Evolutionary conservation across 2,329 filamentous ascomycete species (phyloP).

Genomic region (Penicillium decumbens): DNA sequence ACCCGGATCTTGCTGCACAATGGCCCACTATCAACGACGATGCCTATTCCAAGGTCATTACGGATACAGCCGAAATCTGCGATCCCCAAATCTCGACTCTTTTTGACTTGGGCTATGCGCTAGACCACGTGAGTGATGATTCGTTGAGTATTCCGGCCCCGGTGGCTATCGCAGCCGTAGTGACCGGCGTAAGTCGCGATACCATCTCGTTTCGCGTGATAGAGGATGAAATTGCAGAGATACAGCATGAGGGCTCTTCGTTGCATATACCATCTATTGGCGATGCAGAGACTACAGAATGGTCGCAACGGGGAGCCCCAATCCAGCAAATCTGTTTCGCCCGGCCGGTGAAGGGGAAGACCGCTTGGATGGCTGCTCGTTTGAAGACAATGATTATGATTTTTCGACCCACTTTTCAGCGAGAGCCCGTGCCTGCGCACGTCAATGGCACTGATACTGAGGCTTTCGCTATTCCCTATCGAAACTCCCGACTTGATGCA

Average conservation of each 20-base stretch:
- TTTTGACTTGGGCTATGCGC: slow-evolving; percentile 49
- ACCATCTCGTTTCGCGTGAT: slow-evolving; percentile 44
- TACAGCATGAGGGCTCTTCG: slow-evolving; percentile 13
- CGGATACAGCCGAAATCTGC: slow-evolving; percentile 26
- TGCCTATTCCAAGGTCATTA: slow-evolving; percentile 31
- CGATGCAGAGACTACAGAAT: slow-evolving; percentile 44
- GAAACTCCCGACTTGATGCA: slow-evolving; percentile 44
- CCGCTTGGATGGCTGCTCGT: slow-evolving; percentile 50
- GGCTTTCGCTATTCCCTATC: slow-evolving; percentile 14
- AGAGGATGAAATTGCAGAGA: slow-evolving; percentile 27
- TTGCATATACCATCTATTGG: slow-evolving; percentile 41
- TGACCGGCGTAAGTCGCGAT: slow-evolving; percentile 46
- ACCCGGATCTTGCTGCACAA: slow-evolving; percentile 36
- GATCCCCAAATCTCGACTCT: slow-evolving; percentile 39
- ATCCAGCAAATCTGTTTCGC: slow-evolving; percentile 55
- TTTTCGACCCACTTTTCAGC: slow-evolving; percentile 44
- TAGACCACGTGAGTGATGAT: slow-evolving; percentile 32
- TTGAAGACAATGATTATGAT: slow-evolving; percentile 45
- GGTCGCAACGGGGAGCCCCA: slow-evolving; percentile 47
- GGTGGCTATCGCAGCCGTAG: slow-evolving; percentile 36
- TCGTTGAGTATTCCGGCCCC: slow-evolving; percentile 22
- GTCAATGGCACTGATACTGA: slow-evolving; percentile 13
- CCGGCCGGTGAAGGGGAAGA: slow-evolving; percentile 38
- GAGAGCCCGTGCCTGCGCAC: slow-evolving; percentile 24
- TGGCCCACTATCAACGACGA: slow-evolving; percentile 31